Conservation (phyloP, 1,139 yeast species). For the Sugiyamaella novakii region DNA sequence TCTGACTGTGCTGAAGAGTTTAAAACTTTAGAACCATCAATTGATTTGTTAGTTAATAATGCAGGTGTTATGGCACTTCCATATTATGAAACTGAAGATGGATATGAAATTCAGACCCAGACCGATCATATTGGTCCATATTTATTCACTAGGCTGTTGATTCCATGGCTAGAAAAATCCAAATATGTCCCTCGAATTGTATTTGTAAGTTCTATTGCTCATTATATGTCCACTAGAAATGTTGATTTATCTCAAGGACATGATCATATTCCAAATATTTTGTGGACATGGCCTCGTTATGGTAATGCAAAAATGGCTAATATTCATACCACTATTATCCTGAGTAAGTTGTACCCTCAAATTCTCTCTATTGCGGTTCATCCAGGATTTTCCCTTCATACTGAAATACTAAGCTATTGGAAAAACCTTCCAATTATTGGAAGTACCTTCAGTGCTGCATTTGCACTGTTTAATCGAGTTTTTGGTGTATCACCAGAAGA, state of each 20-base stretch:
- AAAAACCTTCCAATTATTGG: slow-evolving; percentile 79
- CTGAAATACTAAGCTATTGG: slow-evolving; percentile 74
- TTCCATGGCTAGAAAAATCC: slow-evolving; percentile 55
- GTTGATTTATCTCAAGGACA: slow-evolving; percentile 57
- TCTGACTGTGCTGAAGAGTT: slow-evolving; percentile 57
- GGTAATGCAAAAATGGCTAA: slow-evolving; percentile 80
- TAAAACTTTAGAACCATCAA: slow-evolving; percentile 47
- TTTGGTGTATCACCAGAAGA: slow-evolving; percentile 74
- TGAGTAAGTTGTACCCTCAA: slow-evolving; percentile 68
- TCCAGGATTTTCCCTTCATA: slow-evolving; percentile 84
- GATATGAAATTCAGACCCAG: slow-evolving; percentile 78
- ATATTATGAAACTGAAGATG: slow-evolving; percentile 61
- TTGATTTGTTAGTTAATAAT: slow-evolving; percentile 67
- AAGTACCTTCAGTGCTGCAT: slow-evolving; percentile 64
- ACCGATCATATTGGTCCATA: slow-evolving; percentile 80
- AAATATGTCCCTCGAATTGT: slow-evolving; percentile 58
- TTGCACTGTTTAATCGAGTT: slow-evolving; percentile 65
- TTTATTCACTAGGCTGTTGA: slow-evolving; percentile 61
- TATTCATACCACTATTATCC: slow-evolving; percentile 68
- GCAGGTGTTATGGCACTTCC: slow-evolving; percentile 87
- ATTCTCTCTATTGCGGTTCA: slow-evolving; percentile 69
- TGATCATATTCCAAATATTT: slow-evolving; percentile 60
- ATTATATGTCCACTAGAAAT: slow-evolving; percentile 55
- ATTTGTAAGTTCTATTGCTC: slow-evolving; percentile 71
- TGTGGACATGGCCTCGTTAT: slow-evolving; percentile 79